Evolutionary conservation across 148 eudicot genomes (phyloP).

Genomic region (Amaranthus palmeri): DNA sequence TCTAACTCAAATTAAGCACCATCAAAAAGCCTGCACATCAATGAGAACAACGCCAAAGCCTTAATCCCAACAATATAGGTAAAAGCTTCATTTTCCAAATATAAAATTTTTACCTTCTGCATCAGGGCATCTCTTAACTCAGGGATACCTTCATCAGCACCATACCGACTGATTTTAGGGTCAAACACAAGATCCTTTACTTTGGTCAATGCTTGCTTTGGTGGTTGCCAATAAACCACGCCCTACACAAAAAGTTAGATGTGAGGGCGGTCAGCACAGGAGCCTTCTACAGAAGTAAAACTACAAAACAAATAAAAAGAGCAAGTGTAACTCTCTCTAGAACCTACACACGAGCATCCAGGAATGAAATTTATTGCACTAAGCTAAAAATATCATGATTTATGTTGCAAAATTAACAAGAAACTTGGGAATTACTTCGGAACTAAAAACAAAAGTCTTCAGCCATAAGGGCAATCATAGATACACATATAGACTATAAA

Average conservation of each 20-base stretch:
- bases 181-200: slow-evolving; percentile 74
- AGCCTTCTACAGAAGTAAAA: not conserved
- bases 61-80: not conserved
- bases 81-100: not conserved
- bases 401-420: not conserved
- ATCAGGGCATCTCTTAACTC: slow-evolving; percentile 78
- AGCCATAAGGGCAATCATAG: slow-evolving; percentile 2
- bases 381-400: not conserved
- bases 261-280: not conserved
- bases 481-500: not conserved
- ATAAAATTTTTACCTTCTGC: slow-evolving; percentile 47
- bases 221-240: slow-evolving; percentile 99
- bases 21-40: not conserved
- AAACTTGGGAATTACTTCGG: no score
- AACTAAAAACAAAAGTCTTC: not conserved
- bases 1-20: not conserved
- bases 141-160: slow-evolving; percentile 94
- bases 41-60: no score
- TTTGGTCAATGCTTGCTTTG: slow-evolving; percentile 62
- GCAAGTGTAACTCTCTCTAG: not conserved
- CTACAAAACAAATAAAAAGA: not conserved
- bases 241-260: slow-evolving; percentile 47
- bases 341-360: not conserved
- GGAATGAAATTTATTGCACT: not conserved
- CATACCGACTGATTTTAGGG: slow-evolving; percentile 83